These are phyloP conservation scores for Haplosporangium gracile DNA, from an alignment of 192 early-diverging fungal genomes.

Conservation along the genomic window DNA sequence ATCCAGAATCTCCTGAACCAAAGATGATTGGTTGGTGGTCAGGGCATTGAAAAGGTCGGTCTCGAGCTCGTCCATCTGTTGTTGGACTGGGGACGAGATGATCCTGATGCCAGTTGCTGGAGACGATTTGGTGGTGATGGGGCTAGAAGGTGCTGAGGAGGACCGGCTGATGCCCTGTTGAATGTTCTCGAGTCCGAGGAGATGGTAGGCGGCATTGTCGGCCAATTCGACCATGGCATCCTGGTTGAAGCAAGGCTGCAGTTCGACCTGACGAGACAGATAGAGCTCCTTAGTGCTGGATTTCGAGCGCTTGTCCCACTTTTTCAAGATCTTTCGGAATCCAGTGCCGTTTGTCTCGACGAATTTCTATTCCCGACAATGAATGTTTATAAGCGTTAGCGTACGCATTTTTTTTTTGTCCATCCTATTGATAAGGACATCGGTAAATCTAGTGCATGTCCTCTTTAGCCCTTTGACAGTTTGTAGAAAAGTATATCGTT, in stretches of 20 bases:
- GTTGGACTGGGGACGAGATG: slow-evolving; percentile 52
- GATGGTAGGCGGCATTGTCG: slow-evolving; percentile 81
- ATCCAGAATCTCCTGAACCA: slow-evolving; percentile 67
- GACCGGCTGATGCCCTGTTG: slow-evolving; percentile 61
- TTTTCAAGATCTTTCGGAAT: slow-evolving; percentile 99
- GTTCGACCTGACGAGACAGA: slow-evolving; percentile 95
- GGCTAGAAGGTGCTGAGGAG: slow-evolving; percentile 43
- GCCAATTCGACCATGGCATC: slow-evolving; percentile 92
- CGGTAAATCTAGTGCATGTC: background rate
- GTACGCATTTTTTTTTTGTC: background rate
- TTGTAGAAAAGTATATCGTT: background rate
- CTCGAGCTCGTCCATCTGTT: slow-evolving; percentile 71
- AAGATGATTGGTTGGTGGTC: slow-evolving; percentile 55
- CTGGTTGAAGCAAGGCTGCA: slow-evolving; percentile 98
- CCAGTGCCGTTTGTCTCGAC: slow-evolving; percentile 97
- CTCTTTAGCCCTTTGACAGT: background rate
- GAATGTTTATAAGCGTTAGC: slow-evolving; percentile 4
- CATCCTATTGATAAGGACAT: background rate
- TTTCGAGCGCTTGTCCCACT: slow-evolving; percentile 99
- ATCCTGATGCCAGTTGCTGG: slow-evolving; percentile 11
- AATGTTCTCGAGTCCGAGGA: slow-evolving; percentile 83
- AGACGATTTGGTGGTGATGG: slow-evolving; percentile 43
- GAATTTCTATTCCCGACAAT: slow-evolving; percentile 78
- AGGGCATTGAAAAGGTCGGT: slow-evolving; percentile 70
- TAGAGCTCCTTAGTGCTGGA: slow-evolving; percentile 98